phyloP scores from a whole-genome alignment of 1,139 yeast genomes.

The Hemisphaericaspora lyxosophila region DNA sequence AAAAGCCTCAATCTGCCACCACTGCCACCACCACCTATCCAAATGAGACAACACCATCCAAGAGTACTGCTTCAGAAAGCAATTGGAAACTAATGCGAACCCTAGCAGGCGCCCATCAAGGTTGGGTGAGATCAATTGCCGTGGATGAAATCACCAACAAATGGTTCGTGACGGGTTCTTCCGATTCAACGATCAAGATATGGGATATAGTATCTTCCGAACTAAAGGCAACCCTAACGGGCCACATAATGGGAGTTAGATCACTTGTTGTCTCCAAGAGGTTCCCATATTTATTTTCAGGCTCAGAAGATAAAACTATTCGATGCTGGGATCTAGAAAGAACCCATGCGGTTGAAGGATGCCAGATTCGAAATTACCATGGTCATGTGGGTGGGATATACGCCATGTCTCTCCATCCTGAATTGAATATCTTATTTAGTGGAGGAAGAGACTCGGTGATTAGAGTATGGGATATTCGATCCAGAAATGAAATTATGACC shows the following conservation, averaged over 20 bases:
- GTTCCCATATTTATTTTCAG: constrained; percentile 86
- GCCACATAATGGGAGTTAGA: constrained; percentile 88
- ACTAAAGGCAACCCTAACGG: constrained; percentile 75
- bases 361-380: constrained; percentile 76
- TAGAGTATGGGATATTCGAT: constrained; percentile 90
- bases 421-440: constrained; percentile 78
- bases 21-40: not conserved
- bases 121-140: constrained; percentile 83
- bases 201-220: constrained; percentile 85
- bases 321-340: constrained; percentile 96
- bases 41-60: constrained; percentile 2
- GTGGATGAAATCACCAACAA: constrained; percentile 80
- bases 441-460: constrained; percentile 90
- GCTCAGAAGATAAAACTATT: constrained; percentile 92
- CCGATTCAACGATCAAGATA: constrained; percentile 83
- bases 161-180: constrained; percentile 91
- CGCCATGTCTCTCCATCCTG: constrained; percentile 81
- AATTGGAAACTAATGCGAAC: constrained; percentile 71
- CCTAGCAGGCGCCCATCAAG: constrained; percentile 80
- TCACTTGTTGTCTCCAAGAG: constrained; percentile 69
- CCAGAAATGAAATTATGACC: constrained; percentile 72
- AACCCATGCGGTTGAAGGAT: constrained; percentile 58
- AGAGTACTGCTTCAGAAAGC: constrained; percentile 2
- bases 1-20: not conserved
- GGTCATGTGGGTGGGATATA: constrained; percentile 94